These are phyloP conservation scores for Edaphochlamys debaryana DNA, from an alignment of 139 green algal genomes.

Conservation along the genomic window DNA sequence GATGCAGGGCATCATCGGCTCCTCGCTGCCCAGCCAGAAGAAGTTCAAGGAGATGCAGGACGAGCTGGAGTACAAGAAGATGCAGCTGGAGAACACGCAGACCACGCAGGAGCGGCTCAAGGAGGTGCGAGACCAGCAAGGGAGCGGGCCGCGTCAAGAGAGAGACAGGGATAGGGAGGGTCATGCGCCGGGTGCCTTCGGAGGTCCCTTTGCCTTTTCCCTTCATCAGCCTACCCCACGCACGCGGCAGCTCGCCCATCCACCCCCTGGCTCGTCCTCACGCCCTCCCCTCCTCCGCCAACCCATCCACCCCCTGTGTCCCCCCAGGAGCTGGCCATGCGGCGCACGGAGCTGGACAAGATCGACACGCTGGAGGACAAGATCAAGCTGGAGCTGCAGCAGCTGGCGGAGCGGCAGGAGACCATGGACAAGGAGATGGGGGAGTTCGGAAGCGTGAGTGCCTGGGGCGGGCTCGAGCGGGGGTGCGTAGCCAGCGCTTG, in stretches of 20 bases:
- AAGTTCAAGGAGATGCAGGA: conserved; percentile 73
- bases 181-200: no score
- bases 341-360: conserved; percentile 60
- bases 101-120: conserved; percentile 60
- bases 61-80: conserved; percentile 80
- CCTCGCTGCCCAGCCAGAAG: conserved; percentile 55
- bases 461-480: no score
- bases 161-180: no score
- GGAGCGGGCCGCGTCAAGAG: neutral
- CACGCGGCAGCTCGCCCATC: no score
- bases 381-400: conserved; percentile 58
- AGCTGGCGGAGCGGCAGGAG: conserved; percentile 59
- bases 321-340: conserved; percentile 51
- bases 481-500: no score
- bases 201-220: no score
- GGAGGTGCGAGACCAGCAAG: conserved; percentile 20
- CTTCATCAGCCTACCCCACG: no score
- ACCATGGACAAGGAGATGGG: conserved; percentile 46
- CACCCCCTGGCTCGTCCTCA: no score
- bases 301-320: neutral
- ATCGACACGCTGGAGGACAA: conserved; percentile 66
- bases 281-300: no score
- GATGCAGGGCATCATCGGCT: conserved; percentile 46
- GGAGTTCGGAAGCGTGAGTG: conserved; percentile 47
- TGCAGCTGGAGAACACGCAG: conserved; percentile 69